Evolutionary conservation across 1,139 yeast species (phyloP), one percentile per base, ranked within the genome.

Genomic region (Groenewaldozyma sp.): DNA sequence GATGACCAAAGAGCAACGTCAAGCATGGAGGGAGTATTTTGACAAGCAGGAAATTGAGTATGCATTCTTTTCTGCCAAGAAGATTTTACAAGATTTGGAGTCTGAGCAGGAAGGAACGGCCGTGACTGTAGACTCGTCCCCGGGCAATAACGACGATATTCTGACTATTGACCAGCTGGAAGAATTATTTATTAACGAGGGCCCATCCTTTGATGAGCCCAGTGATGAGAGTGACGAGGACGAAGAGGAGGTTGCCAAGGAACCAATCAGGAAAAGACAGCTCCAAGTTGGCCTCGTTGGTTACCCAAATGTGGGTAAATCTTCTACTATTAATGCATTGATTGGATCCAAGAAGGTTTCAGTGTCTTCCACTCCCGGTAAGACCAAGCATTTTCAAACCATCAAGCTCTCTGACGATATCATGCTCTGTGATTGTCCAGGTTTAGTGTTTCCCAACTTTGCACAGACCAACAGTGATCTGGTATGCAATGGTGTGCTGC

Each of bases 311-410:
- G 97, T 88, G 39, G 97, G 97, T 70, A 88, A 88, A 62, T 88
- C 96, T 1, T 87, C 96, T 9, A 88, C 97, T 9, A 88, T 88
- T 53, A 88, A 88, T 61, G 95, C 97, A 0, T 71, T 93, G 37
- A 93, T 91, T 37, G 98, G 98, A 17, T 78, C 96, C 20, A 93
- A 93, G 58, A 88, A 86, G 59, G 99, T 93, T 10, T 87, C 97
- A 1, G 98, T 93, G 29, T 91, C 98, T 2, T 73, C 98, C 1
- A 93, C 98, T 0, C 99, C 99, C 4, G 99, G 99, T 67, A 93
- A 93, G 61, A 93, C 99, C 14, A 93, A 93, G 62, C 99, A 93
- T 70, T 93, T 93, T 71, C 99, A 93, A 68, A 93, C 99, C 2
- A 87, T 93, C 47, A 76, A 79, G 55, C 72, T 93, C 35, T 78